Evolutionary conservation across 148 eudicot genomes (phyloP).

Genomic region (Agrostemma githago): DNA sequence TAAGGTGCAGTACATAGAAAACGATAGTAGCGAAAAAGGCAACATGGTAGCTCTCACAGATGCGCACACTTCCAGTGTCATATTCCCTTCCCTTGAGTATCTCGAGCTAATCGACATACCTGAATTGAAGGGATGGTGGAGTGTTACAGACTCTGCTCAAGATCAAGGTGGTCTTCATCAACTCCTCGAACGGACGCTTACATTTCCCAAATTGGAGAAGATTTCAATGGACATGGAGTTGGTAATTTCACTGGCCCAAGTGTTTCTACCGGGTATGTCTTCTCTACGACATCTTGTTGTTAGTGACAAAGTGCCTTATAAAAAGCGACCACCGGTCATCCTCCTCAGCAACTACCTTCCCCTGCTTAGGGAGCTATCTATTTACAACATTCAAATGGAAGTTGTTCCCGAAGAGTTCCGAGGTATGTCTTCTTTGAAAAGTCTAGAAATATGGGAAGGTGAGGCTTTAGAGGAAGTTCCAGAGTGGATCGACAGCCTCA

Average conservation of each 20-base stretch:
- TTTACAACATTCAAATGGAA: background rate
- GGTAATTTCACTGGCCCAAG: background rate
- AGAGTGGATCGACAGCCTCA: conserved; percentile 7
- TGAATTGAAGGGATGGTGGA: conserved; percentile 6
- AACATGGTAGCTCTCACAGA: background rate
- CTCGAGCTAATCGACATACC: background rate
- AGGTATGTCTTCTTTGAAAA: background rate
- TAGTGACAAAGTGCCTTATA: too few species aligned
- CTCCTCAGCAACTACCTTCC: background rate
- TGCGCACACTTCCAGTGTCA: background rate
- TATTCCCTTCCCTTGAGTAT: conserved; percentile 9
- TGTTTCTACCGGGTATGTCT: background rate
- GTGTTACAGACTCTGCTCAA: background rate
- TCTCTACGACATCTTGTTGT: background rate
- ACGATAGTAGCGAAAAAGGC: background rate
- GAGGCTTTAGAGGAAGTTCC: background rate
- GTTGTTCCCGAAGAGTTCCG: background rate
- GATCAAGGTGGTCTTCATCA: too few species aligned
- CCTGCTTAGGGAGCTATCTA: background rate
- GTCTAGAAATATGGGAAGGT: background rate
- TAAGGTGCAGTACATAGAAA: conserved; percentile 15
- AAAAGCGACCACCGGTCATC: too few species aligned
- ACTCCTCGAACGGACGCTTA: background rate
- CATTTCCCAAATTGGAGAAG: conserved; percentile 10
- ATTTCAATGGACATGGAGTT: background rate